Evolutionary conservation across 139 green algal species (phyloP), one percentile per base, ranked within the genome.

Genomic region (Asterochloris erici): DNA sequence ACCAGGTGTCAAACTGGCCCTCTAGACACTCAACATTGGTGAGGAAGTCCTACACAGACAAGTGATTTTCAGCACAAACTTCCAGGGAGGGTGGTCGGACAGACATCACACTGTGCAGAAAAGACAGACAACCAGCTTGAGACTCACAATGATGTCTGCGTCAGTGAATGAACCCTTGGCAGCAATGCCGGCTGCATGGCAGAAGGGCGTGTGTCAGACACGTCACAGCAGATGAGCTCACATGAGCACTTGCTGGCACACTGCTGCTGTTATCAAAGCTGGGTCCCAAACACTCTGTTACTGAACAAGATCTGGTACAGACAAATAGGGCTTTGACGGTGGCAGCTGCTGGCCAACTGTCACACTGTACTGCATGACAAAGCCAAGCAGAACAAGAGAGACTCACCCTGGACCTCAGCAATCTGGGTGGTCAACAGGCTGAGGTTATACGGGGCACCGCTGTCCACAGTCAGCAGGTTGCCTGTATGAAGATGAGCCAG

Each of bases 11-110:
- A 38, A 90, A 90, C 0, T 79, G 74, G 47, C 74, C 74, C 81
- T 90, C 87, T 47, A 90, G 71, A 79, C 87, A 85, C 82, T 86
- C 82, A 10, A 86, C 82, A 38, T 86, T 86, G 61, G 70, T 79
- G 38, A 86, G 66, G 73, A 86, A 86, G 19, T 84, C 64, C 38
- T 54, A 54, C 38, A 54, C 38, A 54, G 38, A 6, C 2, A 54
- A 6, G 38, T 2, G 38, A 2, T 6, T 10, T 54, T 54, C 38
- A 54, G 38, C 38, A 54, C 38, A 54, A 54, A 54, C 38, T 54
- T 54, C 38, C 38, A 10, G 38, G 38, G 38, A 54, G 38, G 38
- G 38, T n/a, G n/a, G 38, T 54, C 38, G 38, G 38, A 6, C 38
- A 54, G 38, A 2, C 38, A 54, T 54, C 6, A 6, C 38, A 54